Percentiles rank a stretch among this genome's conserved stretches.
phyloP scores from a whole-genome alignment of 768 basidiomycete species.

The Boletus subparvulus region DNA sequence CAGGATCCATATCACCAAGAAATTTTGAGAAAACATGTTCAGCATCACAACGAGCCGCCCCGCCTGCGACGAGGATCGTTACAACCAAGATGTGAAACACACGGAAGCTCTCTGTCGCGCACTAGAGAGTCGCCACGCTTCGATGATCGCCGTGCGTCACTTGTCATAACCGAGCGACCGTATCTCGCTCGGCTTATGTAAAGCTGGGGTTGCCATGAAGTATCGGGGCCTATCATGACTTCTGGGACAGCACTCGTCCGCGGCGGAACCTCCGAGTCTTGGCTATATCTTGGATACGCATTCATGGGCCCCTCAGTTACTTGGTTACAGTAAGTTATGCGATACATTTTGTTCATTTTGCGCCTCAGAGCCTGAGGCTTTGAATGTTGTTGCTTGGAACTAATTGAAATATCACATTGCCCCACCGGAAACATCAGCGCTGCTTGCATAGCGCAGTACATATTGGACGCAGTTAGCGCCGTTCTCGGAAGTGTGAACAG shows the following conservation, averaged over 20 bases:
- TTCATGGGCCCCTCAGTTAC: slow-evolving; percentile 60
- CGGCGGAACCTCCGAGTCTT: slow-evolving; percentile 49
- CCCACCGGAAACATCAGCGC: slow-evolving; percentile 66
- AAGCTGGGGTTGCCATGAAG: slow-evolving; percentile 48
- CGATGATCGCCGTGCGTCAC: slow-evolving; percentile 53
- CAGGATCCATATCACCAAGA: neutral
- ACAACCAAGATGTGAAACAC: slow-evolving; percentile 26
- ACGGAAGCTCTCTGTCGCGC: slow-evolving; percentile 43
- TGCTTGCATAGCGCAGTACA: slow-evolving; percentile 29
- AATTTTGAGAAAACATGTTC: neutral
- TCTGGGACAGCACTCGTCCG: slow-evolving; percentile 60
- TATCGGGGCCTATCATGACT: slow-evolving; percentile 59
- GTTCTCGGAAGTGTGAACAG: neutral
- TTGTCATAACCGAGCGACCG: neutral
- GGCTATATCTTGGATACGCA: slow-evolving; percentile 38
- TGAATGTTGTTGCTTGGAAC: slow-evolving; percentile 45
- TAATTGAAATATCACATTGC: slow-evolving; percentile 71
- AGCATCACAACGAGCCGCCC: neutral
- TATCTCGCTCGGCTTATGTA: neutral
- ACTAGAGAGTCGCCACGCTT: slow-evolving; percentile 54
- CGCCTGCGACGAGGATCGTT: slow-evolving; percentile 17
- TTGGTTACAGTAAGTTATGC: slow-evolving; percentile 56
- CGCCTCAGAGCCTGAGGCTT: slow-evolving; percentile 58
- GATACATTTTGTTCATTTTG: slow-evolving; percentile 67
- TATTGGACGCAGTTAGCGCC: slow-evolving; percentile 1